Evolutionary conservation across 768 basidiomycete species (phyloP), one percentile per base, ranked within the genome.

Genomic region (Atractiella rhizophila): DNA sequence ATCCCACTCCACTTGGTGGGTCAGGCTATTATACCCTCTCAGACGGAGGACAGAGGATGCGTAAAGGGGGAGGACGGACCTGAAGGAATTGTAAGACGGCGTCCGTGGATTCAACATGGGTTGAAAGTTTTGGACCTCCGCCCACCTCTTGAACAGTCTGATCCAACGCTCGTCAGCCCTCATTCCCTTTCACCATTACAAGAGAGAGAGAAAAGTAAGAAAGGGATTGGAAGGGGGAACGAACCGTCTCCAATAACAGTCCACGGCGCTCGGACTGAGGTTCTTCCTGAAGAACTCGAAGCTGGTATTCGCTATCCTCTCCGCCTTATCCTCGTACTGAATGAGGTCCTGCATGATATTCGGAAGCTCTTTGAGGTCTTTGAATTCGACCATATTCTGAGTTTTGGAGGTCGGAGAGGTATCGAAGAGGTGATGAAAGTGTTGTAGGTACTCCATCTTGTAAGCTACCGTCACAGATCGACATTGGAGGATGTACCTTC

Each of bases 401-500:
- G 43, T 25, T 7, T 47, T 43, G n/a, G 48, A 50, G 8, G 29
- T 18, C 13, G 45, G 33, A 29, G 48, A 37, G 28, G 23, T 18
- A 40, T 52, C 42, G 35, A 50, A 46, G 41, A 48, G 45, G 40
- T 48, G 49, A 33, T 52, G 49, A 36, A 48, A 54, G 38, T 54
- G 53, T 28, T 54, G 53, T n/a, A 47, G 26, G 25, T 39, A 54
- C 24, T 45, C 8, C 39, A 46, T 40, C 32, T 46, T 25, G 43
- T 51, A 51, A 5, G 52, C 47, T 24, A 48, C 37, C 8, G 43
- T 37, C 18, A 47, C 46, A 4, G 45, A 46, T 15, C 31, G 23
- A 38, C 46, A 47, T 21, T 31, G 44, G 3, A 43, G 37, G 15
- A 43, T 43, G 27, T 43, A 43, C 18, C 41, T 42, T 6, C 11